phyloP scores from a whole-genome alignment of 1,284 basidiomycete genomes.

The Xerocomus minutiporus region DNA sequence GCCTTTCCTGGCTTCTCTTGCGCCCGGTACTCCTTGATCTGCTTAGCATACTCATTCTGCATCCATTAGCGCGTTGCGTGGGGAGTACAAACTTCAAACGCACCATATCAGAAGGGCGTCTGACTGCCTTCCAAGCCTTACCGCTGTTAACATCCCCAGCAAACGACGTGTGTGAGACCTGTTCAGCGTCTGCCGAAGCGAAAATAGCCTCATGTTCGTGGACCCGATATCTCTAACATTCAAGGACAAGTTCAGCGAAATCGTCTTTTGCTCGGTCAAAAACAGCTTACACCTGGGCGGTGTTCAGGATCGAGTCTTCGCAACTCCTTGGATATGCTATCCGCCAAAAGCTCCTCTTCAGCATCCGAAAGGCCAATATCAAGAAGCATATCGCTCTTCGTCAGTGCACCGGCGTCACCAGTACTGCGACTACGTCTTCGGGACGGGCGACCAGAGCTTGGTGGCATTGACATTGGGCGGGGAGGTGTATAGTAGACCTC shows the following conservation, averaged over 20 bases:
- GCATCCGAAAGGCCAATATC: slow-evolving; percentile 38
- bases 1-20: slow-evolving; percentile 75
- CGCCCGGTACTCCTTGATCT: slow-evolving; percentile 76
- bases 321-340: slow-evolving; percentile 67
- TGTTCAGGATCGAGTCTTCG: slow-evolving; percentile 49
- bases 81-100: slow-evolving; percentile 20
- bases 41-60: slow-evolving; percentile 88
- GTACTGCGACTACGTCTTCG: slow-evolving; percentile 70
- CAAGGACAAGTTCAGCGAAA: slow-evolving; percentile 3
- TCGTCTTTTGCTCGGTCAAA: background rate
- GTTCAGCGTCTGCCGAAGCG: slow-evolving; percentile 68
- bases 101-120: slow-evolving; percentile 91
- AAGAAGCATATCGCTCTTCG: slow-evolving; percentile 36
- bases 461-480: slow-evolving; percentile 21
- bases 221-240: slow-evolving; percentile 52
- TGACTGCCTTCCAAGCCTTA: slow-evolving; percentile 84
- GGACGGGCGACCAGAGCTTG: slow-evolving; percentile 47
- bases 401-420: slow-evolving; percentile 53
- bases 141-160: slow-evolving; percentile 80
- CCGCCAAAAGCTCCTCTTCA: slow-evolving; percentile 53
- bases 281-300: slow-evolving; percentile 45
- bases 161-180: slow-evolving; percentile 60
- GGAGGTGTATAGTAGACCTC: slow-evolving; percentile 34
- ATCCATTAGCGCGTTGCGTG: slow-evolving; percentile 1
- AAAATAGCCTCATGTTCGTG: slow-evolving; percentile 77